Percentiles rank a stretch among this genome's conserved stretches.
Evolutionary conservation across 495 filamentous ascomycete genomes (phyloP).

Genomic region (Hypoxylon lenormandii): DNA sequence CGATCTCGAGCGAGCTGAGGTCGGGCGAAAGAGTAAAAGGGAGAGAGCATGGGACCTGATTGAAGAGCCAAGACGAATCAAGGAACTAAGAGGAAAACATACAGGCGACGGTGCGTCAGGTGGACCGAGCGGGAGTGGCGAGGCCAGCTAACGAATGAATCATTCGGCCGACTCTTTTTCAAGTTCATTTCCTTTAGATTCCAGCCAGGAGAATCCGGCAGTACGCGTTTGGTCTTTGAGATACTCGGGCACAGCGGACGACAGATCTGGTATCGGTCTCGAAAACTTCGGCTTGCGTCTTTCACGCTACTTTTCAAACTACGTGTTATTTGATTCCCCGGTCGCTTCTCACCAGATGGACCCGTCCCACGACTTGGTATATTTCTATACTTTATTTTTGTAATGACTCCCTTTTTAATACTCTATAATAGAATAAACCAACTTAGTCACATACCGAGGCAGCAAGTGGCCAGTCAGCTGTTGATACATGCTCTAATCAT

Average conservation of each 20-base stretch:
- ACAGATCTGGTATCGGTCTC: slow-evolving; percentile 9
- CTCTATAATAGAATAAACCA: neutral
- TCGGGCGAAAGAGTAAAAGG: slow-evolving; percentile 55
- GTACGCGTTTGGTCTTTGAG: slow-evolving; percentile 10
- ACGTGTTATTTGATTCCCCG: slow-evolving; percentile 27
- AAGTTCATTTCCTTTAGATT: slow-evolving; percentile 7
- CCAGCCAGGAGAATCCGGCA: neutral
- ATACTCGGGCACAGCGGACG: neutral
- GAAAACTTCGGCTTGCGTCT: slow-evolving; percentile 5
- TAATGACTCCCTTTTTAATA: slow-evolving; percentile 11
- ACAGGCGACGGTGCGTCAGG: slow-evolving; percentile 8
- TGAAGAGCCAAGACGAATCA: slow-evolving; percentile 53
- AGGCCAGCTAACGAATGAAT: slow-evolving; percentile 19
- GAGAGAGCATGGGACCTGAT: slow-evolving; percentile 60
- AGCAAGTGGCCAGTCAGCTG: too few species aligned
- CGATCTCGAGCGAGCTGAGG: slow-evolving; percentile 69
- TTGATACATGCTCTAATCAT: too few species aligned
- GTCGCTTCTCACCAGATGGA: slow-evolving; percentile 18
- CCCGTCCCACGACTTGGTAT: slow-evolving; percentile 28
- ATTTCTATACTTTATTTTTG: slow-evolving; percentile 17
- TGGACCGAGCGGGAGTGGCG: slow-evolving; percentile 33
- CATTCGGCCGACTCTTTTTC: neutral
- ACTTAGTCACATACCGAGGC: too few species aligned
- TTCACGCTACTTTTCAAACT: slow-evolving; percentile 5
- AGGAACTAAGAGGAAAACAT: slow-evolving; percentile 35